Base-by-base conservation (phyloP, 2,329 filamentous ascomycete genomes). In the Xylaria sp. region DNA sequence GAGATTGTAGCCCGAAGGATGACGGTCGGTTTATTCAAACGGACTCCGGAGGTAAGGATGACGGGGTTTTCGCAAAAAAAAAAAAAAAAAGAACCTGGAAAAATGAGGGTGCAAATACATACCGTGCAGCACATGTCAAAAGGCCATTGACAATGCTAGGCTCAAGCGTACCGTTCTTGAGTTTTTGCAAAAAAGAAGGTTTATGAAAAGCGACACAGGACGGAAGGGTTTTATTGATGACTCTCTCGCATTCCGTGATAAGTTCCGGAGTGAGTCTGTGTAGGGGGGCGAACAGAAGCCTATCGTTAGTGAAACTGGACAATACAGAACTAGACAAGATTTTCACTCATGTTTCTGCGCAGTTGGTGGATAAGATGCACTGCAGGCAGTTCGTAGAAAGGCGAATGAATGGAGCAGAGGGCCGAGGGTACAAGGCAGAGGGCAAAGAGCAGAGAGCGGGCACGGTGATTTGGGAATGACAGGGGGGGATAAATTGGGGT, bases 121-220 rank as follows among this genome's bases (percentile, higher is more conserved):
- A 89, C 87, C 87, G 81, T 70, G 87, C 85, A 68, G 86, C 87
- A 57, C 84, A 86, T 57, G 86, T 86, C 73, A 89, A 80, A 40
- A 89, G 83, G 16, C 86, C 87, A 70, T 88, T 87, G 64, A 88
- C 82, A 71, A 89, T 85, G 57, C 85, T 86, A 35, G 84, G 80
- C 66, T 89, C 87, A 40, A 89, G 82, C 2, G 83, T 82, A 25
- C 81, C 83, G 73, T 82, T 86, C 81, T 88, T 89, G 60, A 89
- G 82, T 76, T 88, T 87, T 78, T 88, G 86, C 40, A 89, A 77
- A 78, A 89, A 89, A 2, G 87, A 87, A 8, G 87, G 87, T 80
- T 88, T 89, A 81, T 89, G 87, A 76, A 89, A 89, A 75, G 87
- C 87, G 50, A 89, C 86, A 75, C 86, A 89, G 70, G 87, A 86